Conservation (phyloP, 768 basidiomycete species). For the Suillus hirtellus region DNA sequence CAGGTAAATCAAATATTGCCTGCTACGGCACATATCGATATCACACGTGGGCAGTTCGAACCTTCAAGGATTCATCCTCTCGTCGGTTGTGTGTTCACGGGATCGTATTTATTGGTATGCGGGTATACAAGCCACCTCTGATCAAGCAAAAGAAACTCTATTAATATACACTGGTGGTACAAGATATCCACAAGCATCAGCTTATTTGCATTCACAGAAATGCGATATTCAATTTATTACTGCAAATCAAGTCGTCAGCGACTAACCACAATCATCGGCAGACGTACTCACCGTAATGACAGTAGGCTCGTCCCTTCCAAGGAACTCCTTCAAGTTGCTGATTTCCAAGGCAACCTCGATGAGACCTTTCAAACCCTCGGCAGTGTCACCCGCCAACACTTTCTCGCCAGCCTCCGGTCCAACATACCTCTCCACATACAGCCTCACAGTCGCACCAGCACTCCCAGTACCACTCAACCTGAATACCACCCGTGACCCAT, state of each 20-base stretch:
- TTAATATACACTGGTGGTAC: slow-evolving; percentile 1
- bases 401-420: slow-evolving; percentile 64
- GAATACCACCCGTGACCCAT: slow-evolving; percentile 95
- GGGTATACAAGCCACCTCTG: not conserved
- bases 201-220: not conserved
- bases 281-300: slow-evolving; percentile 81
- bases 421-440: slow-evolving; percentile 95
- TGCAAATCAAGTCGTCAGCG: not conserved
- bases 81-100: not conserved
- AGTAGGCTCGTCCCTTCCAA: slow-evolving; percentile 88
- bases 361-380: slow-evolving; percentile 89
- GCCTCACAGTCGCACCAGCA: slow-evolving; percentile 91
- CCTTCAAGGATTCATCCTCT: not conserved
- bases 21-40: no score
- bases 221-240: slow-evolving; percentile 14
- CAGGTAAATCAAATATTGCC: no score
- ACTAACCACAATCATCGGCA: not conserved
- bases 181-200: not conserved
- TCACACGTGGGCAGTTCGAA: not conserved
- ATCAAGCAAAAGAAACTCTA: not conserved
- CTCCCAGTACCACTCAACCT: slow-evolving; percentile 95
- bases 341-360: slow-evolving; percentile 93
- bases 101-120: not conserved
- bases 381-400: slow-evolving; percentile 73
- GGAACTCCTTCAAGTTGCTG: slow-evolving; percentile 81